Conservation (phyloP, 345 rosid species). For the Eucalyptus cloeziana region DNA sequence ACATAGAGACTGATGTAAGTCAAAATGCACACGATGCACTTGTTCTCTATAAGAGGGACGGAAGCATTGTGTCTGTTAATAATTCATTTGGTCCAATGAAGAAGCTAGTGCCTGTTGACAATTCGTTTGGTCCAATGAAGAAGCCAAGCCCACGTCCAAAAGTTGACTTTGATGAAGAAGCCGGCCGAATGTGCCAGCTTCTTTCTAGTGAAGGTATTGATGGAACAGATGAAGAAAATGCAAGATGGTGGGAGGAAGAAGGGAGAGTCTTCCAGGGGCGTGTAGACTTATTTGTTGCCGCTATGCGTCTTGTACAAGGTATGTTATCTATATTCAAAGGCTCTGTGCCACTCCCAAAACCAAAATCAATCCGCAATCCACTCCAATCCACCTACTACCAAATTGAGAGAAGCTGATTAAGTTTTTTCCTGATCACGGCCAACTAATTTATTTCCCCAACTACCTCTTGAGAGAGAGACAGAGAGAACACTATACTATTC, state of each 20-base stretch:
- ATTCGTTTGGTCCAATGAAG: constrained; percentile 10
- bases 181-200: constrained; percentile 66
- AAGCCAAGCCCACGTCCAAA: constrained; percentile 43
- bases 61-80: not conserved
- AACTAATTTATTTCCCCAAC: not conserved
- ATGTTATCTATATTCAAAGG: not conserved
- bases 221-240: constrained; percentile 51
- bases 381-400: not conserved
- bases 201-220: constrained; percentile 46
- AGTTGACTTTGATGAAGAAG: constrained; percentile 77
- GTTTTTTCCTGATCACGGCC: not conserved
- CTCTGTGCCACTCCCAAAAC: not conserved
- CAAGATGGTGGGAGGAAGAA: constrained; percentile 71
- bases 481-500: not conserved
- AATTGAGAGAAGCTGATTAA: not conserved
- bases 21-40: constrained; percentile 41
- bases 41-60: constrained; percentile 33
- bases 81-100: constrained; percentile 13
- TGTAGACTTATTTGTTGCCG: constrained; percentile 68
- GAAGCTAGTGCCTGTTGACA: not conserved
- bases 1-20: constrained; percentile 5
- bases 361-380: not conserved
- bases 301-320: constrained; percentile 98
- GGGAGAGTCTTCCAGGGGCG: constrained; percentile 55
- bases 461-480: not conserved